These are phyloP conservation scores for Alnus rubra DNA, from an alignment of 306 rosid species.

Conservation along the genomic window DNA sequence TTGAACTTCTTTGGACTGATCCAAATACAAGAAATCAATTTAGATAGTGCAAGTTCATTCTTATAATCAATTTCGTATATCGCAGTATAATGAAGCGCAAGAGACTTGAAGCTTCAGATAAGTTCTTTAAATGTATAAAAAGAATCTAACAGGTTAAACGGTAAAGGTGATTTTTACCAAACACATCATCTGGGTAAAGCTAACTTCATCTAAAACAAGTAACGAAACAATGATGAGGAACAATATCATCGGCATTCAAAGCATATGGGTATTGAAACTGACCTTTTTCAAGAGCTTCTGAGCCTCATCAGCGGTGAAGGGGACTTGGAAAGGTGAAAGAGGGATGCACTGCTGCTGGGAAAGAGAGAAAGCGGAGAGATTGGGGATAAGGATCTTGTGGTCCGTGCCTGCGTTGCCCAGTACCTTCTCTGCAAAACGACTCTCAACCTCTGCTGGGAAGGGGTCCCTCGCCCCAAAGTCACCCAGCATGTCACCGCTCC, in stretches of 20 bases:
- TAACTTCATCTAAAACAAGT: neutral
- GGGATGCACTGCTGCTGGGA: conserved; percentile 58
- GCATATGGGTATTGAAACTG: neutral
- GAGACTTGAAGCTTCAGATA: neutral
- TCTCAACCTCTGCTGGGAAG: conserved; percentile 79
- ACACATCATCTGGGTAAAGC: neutral
- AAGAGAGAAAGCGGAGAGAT: conserved; percentile 60
- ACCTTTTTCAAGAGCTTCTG: conserved; percentile 67
- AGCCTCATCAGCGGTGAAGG: conserved; percentile 60
- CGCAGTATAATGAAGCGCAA: neutral
- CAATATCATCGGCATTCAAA: neutral
- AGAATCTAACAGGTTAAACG: neutral
- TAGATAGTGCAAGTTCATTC: neutral
- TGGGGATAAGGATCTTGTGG: conserved; percentile 90
- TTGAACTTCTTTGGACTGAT: too few species aligned
- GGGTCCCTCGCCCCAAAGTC: conserved; percentile 95
- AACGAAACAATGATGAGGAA: too few species aligned
- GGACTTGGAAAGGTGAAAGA: conserved; percentile 52
- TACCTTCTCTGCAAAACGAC: conserved; percentile 76
- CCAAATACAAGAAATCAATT: neutral
- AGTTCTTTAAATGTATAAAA: neutral
- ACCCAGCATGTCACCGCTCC: conserved; percentile 44
- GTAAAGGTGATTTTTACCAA: neutral
- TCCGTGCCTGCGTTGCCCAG: conserved; percentile 55
- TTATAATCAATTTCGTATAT: neutral